Percentiles rank a stretch among this genome's conserved stretches.
phyloP scores from a whole-genome alignment of 1,139 yeast genomes.

The Nakaseomyces bracarensis region DNA sequence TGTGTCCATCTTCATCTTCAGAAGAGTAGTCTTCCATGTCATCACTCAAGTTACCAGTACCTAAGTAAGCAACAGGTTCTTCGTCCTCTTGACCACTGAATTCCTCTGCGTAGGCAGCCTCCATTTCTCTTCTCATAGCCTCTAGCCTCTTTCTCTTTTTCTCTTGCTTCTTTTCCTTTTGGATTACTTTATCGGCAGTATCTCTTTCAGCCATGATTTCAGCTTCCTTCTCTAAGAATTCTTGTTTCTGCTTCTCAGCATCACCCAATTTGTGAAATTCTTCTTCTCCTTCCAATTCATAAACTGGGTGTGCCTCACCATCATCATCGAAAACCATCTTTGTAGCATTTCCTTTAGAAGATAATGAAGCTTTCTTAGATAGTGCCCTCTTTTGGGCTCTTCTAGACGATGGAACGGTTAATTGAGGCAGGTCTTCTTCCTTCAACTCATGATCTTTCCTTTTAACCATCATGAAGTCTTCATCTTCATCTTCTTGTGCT shows the following conservation, averaged over 20 bases:
- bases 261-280: constrained; percentile 75
- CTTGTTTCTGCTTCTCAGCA: constrained; percentile 57
- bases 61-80: constrained; percentile 24
- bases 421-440: constrained; percentile 58
- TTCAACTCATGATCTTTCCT: constrained; percentile 62
- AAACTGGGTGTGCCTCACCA: constrained; percentile 82
- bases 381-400: constrained; percentile 83
- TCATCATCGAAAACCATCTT: constrained; percentile 89
- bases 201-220: constrained; percentile 66
- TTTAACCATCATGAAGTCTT: constrained; percentile 77
- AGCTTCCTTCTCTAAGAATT: constrained; percentile 59
- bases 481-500: constrained; percentile 44
- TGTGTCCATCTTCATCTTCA: constrained; percentile 40
- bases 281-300: constrained; percentile 84
- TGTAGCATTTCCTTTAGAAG: constrained; percentile 59
- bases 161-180: constrained; percentile 74
- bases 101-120: constrained; percentile 31
- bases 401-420: constrained; percentile 61
- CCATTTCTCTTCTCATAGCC: constrained; percentile 52
- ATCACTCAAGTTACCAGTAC: constrained; percentile 32
- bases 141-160: constrained; percentile 88
- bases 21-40: constrained; percentile 36
- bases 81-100: constrained; percentile 31
- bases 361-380: constrained; percentile 72
- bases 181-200: constrained; percentile 67